phyloP scores from a whole-genome alignment of 2,329 filamentous ascomycete genomes.

The Pyricularia grisea region DNA sequence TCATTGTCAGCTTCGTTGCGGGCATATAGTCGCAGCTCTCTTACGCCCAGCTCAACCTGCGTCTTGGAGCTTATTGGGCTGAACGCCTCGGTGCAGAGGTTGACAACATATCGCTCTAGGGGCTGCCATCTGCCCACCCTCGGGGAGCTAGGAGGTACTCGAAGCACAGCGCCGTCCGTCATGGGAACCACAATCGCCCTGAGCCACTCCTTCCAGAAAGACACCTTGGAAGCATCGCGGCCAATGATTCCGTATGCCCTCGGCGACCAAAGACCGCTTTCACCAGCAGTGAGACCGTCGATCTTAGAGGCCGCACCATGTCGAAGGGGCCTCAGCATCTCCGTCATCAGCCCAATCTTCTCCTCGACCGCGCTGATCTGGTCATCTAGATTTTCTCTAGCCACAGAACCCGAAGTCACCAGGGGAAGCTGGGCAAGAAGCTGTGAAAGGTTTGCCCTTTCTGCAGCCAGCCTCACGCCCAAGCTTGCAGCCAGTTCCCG shows the following conservation, averaged over 20 bases:
- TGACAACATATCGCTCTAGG: constrained; percentile 91
- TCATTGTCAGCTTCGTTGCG: constrained; percentile 90
- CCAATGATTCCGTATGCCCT: constrained; percentile 89
- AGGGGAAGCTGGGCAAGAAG: constrained; percentile 75
- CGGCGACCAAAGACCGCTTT: constrained; percentile 93
- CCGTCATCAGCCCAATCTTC: constrained; percentile 94
- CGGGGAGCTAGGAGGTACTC: constrained; percentile 81
- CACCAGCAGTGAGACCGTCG: constrained; percentile 87
- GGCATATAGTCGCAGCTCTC: constrained; percentile 85
- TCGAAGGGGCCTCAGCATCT: constrained; percentile 82
- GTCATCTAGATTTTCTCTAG: constrained; percentile 79
- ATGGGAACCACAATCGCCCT: constrained; percentile 91
- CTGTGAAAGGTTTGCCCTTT: constrained; percentile 83
- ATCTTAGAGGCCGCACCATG: constrained; percentile 96
- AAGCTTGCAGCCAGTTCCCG: constrained; percentile 86
- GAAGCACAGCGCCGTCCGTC: constrained; percentile 75
- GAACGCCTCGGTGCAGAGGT: constrained; percentile 89
- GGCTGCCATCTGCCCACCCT: constrained; percentile 93
- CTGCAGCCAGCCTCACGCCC: constrained; percentile 75
- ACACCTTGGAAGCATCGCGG: constrained; percentile 69
- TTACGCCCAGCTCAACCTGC: constrained; percentile 83
- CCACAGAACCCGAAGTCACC: constrained; percentile 69
- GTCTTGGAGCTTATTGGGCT: constrained; percentile 89
- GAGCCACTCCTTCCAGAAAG: constrained; percentile 98
- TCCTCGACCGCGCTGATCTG: constrained; percentile 94